phyloP scores from a whole-genome alignment of 129 eudicot genomes.

The Flaveria trinervia region DNA sequence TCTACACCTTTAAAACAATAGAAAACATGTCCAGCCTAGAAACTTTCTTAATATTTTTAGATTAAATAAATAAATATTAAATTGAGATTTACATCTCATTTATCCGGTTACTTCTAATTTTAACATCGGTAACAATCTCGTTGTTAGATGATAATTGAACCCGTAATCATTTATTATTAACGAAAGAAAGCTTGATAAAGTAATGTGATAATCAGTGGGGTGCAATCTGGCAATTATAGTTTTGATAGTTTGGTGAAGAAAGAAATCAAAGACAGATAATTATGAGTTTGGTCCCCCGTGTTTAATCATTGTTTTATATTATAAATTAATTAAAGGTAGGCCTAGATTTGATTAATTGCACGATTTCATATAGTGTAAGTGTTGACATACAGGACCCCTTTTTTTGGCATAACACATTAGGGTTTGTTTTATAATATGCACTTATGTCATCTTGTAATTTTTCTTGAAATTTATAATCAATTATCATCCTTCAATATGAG shows the following conservation, averaged over 20 bases:
- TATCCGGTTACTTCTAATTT: too few relatives aligned
- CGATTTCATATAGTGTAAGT: not conserved
- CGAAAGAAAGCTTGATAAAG: not conserved
- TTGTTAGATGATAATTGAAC: too few relatives aligned
- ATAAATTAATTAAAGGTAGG: conserved; percentile 6
- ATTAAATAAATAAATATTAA: too few relatives aligned
- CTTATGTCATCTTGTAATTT: not conserved
- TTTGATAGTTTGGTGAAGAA: conserved; percentile 4
- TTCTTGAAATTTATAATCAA: not conserved
- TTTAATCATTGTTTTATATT: not conserved
- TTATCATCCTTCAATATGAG: too few relatives aligned
- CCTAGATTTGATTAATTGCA: not conserved
- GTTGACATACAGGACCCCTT: not conserved
- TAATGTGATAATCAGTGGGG: not conserved
- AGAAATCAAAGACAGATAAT: conserved; percentile 1
- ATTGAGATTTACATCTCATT: too few relatives aligned
- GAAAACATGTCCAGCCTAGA: too few relatives aligned
- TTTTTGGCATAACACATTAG: not conserved
- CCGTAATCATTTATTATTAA: not conserved
- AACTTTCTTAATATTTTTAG: too few relatives aligned
- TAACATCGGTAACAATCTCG: too few relatives aligned
- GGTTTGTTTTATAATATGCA: not conserved
- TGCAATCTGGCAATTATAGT: not conserved
- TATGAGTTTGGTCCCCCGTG: conserved; percentile 4
- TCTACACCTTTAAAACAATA: too few relatives aligned